These are phyloP conservation scores for Dothiorella sarmentorum DNA, from an alignment of 2,329 filamentous ascomycete species.

Conservation along the genomic window DNA sequence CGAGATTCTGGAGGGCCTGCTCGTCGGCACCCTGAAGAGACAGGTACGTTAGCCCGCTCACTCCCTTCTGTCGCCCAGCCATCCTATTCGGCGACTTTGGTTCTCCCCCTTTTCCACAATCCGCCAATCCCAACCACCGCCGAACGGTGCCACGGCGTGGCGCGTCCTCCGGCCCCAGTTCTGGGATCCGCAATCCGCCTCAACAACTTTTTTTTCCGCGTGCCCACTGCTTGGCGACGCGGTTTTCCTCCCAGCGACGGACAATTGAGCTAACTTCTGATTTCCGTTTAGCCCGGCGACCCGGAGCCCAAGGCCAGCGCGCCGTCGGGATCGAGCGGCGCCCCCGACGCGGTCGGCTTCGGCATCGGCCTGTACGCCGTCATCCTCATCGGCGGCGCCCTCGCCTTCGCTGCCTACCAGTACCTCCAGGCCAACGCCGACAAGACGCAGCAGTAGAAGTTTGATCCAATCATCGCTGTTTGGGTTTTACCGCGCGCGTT, in stretches of 20 bases:
- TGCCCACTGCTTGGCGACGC: background rate
- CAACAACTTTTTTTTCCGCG: background rate
- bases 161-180: background rate
- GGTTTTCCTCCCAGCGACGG: background rate
- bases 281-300: slow-evolving; percentile 67
- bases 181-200: background rate
- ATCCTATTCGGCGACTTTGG: background rate
- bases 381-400: slow-evolving; percentile 70
- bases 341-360: slow-evolving; percentile 52
- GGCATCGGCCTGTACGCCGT: slow-evolving; percentile 80
- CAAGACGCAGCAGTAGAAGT: background rate
- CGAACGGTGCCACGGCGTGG: background rate
- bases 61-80: too few relatives aligned
- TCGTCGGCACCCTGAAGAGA: slow-evolving; percentile 38
- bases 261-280: slow-evolving; percentile 18
- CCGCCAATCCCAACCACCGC: background rate
- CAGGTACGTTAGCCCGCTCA: slow-evolving; percentile 27
- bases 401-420: slow-evolving; percentile 80
- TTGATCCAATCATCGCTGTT: too few relatives aligned
- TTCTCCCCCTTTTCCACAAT: background rate
- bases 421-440: slow-evolving; percentile 62
- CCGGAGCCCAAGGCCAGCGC: slow-evolving; percentile 64
- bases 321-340: slow-evolving; percentile 50
- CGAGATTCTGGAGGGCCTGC: slow-evolving; percentile 70
- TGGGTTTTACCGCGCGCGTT: too few relatives aligned